A percentile compares a stretch with the other conserved stretches of the same genome.
phyloP scores from a whole-genome alignment of 331 rosid species.

The Acacia concinna region DNA sequence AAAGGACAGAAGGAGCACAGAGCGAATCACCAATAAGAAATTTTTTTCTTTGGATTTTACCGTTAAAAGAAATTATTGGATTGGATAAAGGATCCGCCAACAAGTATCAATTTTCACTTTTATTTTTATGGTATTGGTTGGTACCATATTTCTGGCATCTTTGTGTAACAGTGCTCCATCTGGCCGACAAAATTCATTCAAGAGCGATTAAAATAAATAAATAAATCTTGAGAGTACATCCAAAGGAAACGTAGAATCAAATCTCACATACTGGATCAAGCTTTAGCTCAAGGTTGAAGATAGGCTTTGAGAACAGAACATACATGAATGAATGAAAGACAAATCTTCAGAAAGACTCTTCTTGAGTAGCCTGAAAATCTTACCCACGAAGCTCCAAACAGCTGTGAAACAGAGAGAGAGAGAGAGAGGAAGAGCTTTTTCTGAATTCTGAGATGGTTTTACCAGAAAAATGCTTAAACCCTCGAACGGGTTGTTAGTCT shows the following conservation, averaged over 20 bases:
- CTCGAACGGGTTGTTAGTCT: constrained; percentile 1
- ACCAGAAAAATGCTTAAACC: neutral
- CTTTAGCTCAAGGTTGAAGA: constrained; percentile 35
- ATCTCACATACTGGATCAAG: constrained; percentile 27
- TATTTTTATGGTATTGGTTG: neutral
- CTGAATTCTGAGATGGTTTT: neutral
- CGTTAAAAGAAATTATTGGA: neutral
- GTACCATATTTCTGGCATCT: neutral
- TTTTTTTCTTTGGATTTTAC: too few species aligned
- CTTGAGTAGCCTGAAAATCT: too few species aligned
- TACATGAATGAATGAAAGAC: constrained; percentile 25
- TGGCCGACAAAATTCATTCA: neutral
- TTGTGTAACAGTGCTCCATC: neutral
- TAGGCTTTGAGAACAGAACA: constrained; percentile 26
- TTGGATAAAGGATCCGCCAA: too few species aligned
- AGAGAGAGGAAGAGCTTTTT: neutral
- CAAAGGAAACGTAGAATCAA: constrained; percentile 9
- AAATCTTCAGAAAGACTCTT: constrained; percentile 21
- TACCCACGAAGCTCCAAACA: constrained; percentile 12
- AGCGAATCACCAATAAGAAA: neutral
- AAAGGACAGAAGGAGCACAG: neutral
- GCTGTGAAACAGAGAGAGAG: constrained; percentile 8
- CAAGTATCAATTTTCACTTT: too few species aligned
- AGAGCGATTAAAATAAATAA: neutral
- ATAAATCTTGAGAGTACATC: neutral